Evolutionary conservation across 352 stramenopile species (phyloP).

Genomic region (Peronospora farinosa): DNA sequence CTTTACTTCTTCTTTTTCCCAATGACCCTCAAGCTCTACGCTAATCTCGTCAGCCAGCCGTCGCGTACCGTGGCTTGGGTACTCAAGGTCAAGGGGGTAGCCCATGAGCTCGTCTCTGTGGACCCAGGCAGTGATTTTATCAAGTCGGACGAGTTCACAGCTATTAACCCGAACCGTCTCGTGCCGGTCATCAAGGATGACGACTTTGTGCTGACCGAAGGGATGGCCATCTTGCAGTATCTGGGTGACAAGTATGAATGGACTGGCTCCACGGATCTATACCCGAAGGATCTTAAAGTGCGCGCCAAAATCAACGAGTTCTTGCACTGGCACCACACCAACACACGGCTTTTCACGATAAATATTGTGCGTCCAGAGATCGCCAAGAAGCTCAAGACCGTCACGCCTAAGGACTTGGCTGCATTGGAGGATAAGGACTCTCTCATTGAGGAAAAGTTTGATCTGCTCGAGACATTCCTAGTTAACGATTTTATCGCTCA

Average conservation of each 20-base stretch:
- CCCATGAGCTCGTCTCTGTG: constrained; percentile 33
- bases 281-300: constrained; percentile 35
- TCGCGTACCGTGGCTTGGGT: constrained; percentile 34
- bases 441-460: constrained; percentile 32
- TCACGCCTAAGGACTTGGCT: constrained; percentile 34
- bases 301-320: constrained; percentile 63
- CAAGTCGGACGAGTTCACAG: constrained; percentile 47
- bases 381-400: too few relatives aligned
- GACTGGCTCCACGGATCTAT: constrained; percentile 40
- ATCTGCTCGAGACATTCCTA: constrained; percentile 44
- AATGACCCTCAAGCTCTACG: constrained; percentile 51
- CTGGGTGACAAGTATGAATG: constrained; percentile 47
- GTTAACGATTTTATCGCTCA: constrained; percentile 42
- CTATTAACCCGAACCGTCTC: constrained; percentile 45
- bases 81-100: constrained; percentile 42
- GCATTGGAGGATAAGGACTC: constrained; percentile 30
- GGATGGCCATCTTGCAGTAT: constrained; percentile 54
- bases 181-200: constrained; percentile 49
- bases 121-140: constrained; percentile 31
- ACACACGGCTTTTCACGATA: constrained; percentile 42
- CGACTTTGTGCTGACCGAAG: constrained; percentile 53
- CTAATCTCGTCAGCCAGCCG: constrained; percentile 56
- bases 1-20: background rate
- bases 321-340: constrained; percentile 66
- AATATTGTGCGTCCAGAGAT: constrained; percentile 40